phyloP scores from a whole-genome alignment of 2,329 filamentous ascomycete species.

The Pseudogymnoascus sp. region DNA sequence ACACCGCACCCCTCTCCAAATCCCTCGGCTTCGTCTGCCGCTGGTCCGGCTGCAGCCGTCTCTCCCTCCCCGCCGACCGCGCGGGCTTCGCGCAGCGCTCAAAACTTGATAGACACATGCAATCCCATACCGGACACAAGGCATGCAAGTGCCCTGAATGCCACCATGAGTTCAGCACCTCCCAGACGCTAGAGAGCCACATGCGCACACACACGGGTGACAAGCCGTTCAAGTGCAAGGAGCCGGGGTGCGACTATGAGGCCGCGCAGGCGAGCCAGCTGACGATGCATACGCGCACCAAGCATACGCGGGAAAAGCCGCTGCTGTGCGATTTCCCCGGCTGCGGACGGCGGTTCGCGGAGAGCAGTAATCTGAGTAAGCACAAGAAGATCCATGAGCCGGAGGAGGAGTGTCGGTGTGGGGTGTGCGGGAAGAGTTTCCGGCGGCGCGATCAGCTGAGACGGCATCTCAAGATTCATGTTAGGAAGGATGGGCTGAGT shows the following conservation, averaged over 20 bases:
- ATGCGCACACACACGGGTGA: conserved; percentile 59
- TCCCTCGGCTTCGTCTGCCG: conserved; percentile 44
- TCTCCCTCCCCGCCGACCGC: conserved; percentile 24
- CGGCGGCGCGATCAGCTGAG: conserved; percentile 54
- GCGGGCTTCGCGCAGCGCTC: conserved; percentile 51
- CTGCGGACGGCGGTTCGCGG: conserved; percentile 53
- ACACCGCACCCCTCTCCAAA: conserved; percentile 42
- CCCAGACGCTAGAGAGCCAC: conserved; percentile 62
- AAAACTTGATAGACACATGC: conserved; percentile 59
- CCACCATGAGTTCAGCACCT: conserved; percentile 53
- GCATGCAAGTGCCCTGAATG: conserved; percentile 52
- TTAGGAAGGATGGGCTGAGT: conserved; percentile 12
- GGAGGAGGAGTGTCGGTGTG: conserved; percentile 43
- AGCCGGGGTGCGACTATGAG: background rate
- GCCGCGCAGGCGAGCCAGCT: conserved; percentile 6
- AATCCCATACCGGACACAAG: conserved; percentile 58
- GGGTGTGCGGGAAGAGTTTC: conserved; percentile 50
- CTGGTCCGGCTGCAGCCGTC: conserved; percentile 50
- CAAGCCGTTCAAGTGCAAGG: conserved; percentile 53
- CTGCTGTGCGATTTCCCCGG: conserved; percentile 43
- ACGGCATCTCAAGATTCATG: conserved; percentile 40
- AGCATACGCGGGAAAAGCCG: conserved; percentile 58
- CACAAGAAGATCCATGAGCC: conserved; percentile 55
- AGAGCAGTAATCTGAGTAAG: conserved; percentile 61
- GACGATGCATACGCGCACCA: conserved; percentile 56